Evolutionary conservation across 2,329 filamentous ascomycete species (phyloP).

Genomic region (Fusarium dlaminii): DNA sequence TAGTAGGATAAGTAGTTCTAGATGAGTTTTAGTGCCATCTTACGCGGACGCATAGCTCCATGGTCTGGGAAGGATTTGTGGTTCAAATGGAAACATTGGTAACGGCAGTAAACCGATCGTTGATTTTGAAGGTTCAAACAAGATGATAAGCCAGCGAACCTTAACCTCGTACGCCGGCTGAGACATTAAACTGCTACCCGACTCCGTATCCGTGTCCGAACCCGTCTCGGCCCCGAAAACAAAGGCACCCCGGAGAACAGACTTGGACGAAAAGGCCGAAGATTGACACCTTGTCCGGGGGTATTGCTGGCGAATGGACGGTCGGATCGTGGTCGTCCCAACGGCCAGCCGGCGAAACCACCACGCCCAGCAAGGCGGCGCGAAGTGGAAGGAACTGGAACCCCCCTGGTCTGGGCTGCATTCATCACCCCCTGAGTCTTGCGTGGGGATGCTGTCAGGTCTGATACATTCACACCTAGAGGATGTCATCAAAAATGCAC

Average conservation of each 20-base stretch:
- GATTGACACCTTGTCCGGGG: constrained; percentile 16
- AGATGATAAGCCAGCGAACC: neutral
- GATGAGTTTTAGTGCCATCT: neutral
- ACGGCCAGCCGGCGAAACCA: constrained; percentile 28
- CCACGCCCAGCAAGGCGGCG: constrained; percentile 33
- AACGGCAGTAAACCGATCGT: neutral
- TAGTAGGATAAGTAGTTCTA: neutral
- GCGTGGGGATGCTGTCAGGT: neutral
- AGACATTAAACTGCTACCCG: neutral
- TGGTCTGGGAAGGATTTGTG: neutral
- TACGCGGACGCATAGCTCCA: neutral
- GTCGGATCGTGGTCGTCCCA: constrained; percentile 37
- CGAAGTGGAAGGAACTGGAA: neutral
- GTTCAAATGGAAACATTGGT: neutral
- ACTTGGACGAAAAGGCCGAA: constrained; percentile 20
- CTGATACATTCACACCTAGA: neutral
- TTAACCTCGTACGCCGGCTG: neutral
- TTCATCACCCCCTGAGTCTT: neutral
- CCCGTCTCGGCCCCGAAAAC: constrained; percentile 18
- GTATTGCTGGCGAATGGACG: constrained; percentile 19
- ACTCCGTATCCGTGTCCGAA: constrained; percentile 4
- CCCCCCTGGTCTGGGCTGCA: neutral
- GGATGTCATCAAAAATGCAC: neutral
- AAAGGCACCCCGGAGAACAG: constrained; percentile 13
- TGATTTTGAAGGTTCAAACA: neutral